Evolutionary conservation across 2,329 filamentous ascomycete species (phyloP).

Genomic region (Exophiala alcalophila): DNA sequence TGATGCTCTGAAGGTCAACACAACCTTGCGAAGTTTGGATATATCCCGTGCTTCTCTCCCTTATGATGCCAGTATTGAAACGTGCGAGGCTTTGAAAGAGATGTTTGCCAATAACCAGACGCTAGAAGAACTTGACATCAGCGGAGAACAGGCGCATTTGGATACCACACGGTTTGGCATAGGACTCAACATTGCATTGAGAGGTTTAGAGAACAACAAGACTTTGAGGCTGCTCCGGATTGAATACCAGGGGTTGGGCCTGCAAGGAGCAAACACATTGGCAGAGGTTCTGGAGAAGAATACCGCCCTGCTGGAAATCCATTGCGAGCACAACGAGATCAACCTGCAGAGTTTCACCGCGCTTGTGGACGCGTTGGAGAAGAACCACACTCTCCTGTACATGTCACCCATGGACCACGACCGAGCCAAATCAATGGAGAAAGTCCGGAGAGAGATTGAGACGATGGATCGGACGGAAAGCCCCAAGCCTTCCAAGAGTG

Average conservation of each 20-base stretch:
- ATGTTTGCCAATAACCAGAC: slow-evolving; percentile 67
- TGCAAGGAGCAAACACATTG: slow-evolving; percentile 67
- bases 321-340: slow-evolving; percentile 69
- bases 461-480: slow-evolving; percentile 38
- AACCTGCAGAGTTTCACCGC: slow-evolving; percentile 62
- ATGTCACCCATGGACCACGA: slow-evolving; percentile 64
- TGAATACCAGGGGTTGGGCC: slow-evolving; percentile 65
- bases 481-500: slow-evolving; percentile 39
- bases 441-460: slow-evolving; percentile 56
- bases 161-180: slow-evolving; percentile 67
- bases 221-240: slow-evolving; percentile 62
- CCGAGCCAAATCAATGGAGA: slow-evolving; percentile 59
- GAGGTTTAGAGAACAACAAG: slow-evolving; percentile 62
- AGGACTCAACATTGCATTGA: slow-evolving; percentile 64
- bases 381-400: slow-evolving; percentile 60
- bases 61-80: slow-evolving; percentile 65
- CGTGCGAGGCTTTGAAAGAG: slow-evolving; percentile 59
- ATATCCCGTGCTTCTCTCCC: slow-evolving; percentile 69
- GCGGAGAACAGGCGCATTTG: slow-evolving; percentile 68
- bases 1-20: slow-evolving; percentile 60
- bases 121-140: slow-evolving; percentile 65
- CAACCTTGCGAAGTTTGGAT: slow-evolving; percentile 61
- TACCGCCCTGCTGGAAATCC: slow-evolving; percentile 59
- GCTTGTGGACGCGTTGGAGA: slow-evolving; percentile 64
- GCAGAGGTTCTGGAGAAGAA: slow-evolving; percentile 67